A percentile compares a stretch with the other conserved stretches of the same genome.
phyloP scores from a whole-genome alignment of 2,329 filamentous ascomycete genomes.

The Cladosporium velox region DNA sequence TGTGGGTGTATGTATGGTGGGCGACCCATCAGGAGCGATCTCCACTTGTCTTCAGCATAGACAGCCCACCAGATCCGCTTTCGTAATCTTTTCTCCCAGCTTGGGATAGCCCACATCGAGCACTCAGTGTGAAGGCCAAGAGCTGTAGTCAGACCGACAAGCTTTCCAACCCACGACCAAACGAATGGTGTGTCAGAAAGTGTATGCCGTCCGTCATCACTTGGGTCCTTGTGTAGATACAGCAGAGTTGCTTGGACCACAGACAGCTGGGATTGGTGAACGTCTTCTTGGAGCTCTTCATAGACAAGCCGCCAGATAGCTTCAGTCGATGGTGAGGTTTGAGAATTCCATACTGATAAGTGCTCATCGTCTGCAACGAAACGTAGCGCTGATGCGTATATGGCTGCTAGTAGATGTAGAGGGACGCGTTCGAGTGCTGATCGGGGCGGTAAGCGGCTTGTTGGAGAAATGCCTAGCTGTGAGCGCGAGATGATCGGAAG shows the following conservation, averaged over 20 bases:
- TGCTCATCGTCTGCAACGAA: slow-evolving; percentile 14
- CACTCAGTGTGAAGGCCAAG: slow-evolving; percentile 12
- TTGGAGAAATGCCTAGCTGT: slow-evolving; percentile 1
- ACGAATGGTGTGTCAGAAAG: slow-evolving; percentile 13
- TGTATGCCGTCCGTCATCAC: neutral
- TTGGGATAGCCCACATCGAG: slow-evolving; percentile 14
- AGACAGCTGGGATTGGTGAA: slow-evolving; percentile 9
- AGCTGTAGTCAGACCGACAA: slow-evolving; percentile 11
- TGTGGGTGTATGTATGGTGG: slow-evolving; percentile 14
- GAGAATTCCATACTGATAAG: slow-evolving; percentile 1
- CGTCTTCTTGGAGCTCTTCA: slow-evolving; percentile 12
- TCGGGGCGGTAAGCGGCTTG: neutral
- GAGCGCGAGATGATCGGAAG: slow-evolving; percentile 11
- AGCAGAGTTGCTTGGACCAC: slow-evolving; percentile 13
- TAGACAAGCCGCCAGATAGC: slow-evolving; percentile 13
- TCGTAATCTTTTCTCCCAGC: slow-evolving; percentile 17
- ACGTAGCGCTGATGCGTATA: slow-evolving; percentile 5
- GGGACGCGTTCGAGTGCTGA: slow-evolving; percentile 9
- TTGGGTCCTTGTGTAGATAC: slow-evolving; percentile 13
- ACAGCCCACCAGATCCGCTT: slow-evolving; percentile 18
- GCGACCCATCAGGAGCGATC: slow-evolving; percentile 15
- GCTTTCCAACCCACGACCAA: slow-evolving; percentile 13
- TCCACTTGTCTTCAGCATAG: slow-evolving; percentile 19
- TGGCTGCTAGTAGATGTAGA: slow-evolving; percentile 10
- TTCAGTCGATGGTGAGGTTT: slow-evolving; percentile 2